Evolutionary conservation across 169 alveolate genomes (phyloP), one percentile per base, ranked within the genome.

Genomic region (Cryptosporidium ryanae): DNA sequence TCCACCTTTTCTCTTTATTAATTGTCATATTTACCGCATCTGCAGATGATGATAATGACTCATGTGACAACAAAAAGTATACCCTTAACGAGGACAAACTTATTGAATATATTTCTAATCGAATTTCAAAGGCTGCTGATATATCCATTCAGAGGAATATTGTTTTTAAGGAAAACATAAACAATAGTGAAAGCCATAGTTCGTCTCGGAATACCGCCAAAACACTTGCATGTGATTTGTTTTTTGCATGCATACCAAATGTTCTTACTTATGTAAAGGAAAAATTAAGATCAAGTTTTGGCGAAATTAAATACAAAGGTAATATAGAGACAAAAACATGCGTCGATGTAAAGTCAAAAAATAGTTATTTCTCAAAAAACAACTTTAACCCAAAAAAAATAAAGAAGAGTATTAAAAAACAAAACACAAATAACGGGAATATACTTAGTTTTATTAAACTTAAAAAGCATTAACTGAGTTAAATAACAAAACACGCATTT

Each of bases 41-140:
- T 38, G 15, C 21, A 34, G 48, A 21, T 8, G 34, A 31, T 10
- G 23, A 43, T 34, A 61, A 61, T 32, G n/a, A n/a, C n/a, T n/a
- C n/a, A n/a, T n/a, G n/a, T n/a, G n/a, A n/a, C n/a, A 76, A 57
- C 31, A 59, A n/a, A 21, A 59, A 59, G 21, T 34, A 54, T 34
- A 55, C 59, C 43, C 38, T 76, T 21, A 76, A 76, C 34, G 87
- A 76, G 18, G 76, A 76, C 38, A 76, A 76, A 34, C 59, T 76
- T 12, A 15, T 43, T 6, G 31, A 59, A 7, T 76, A 76, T 76
- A 48, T 76, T n/a, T 76, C 64, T 17, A 61, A 59, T 43, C 55
- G 87, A 76, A 43, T 76, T 6, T 38, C 18, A 8, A 59, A 59
- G 21, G 57, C 87, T 38, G 59, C 76, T 17, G 63, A 61, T n/a